These are phyloP conservation scores for Fusarium oligoseptatum DNA, from an alignment of 2,329 filamentous ascomycete species.

Conservation along the genomic window DNA sequence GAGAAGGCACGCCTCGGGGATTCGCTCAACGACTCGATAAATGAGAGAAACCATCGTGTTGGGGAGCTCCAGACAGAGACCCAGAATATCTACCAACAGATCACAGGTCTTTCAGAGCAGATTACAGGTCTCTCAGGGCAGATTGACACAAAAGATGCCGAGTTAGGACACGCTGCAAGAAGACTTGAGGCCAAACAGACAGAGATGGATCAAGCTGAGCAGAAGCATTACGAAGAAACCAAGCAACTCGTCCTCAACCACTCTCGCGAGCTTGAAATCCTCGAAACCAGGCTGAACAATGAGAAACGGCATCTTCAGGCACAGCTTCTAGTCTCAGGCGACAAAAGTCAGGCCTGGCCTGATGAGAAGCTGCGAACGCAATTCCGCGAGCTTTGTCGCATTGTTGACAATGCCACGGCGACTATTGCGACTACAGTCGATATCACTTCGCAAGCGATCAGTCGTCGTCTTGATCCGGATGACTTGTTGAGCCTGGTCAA, in stretches of 20 bases:
- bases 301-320: neutral
- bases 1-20: neutral
- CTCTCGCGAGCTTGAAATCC: neutral
- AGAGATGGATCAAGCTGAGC: neutral
- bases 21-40: neutral
- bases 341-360: slow-evolving; percentile 4
- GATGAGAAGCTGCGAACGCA: slow-evolving; percentile 3
- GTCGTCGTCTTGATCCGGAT: neutral
- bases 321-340: neutral
- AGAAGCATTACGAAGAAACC: neutral
- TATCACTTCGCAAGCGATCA: neutral
- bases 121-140: neutral
- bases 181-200: neutral
- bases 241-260: neutral
- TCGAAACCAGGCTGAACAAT: neutral
- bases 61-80: neutral
- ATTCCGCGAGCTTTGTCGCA: neutral
- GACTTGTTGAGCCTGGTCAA: neutral
- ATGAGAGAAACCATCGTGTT: neutral
- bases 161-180: neutral
- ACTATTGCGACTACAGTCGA: neutral
- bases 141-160: neutral
- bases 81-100: neutral
- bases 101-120: neutral
- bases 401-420: neutral